A percentile compares a stretch with the other conserved stretches of the same genome.
Evolutionary conservation across 208 protist genomes (phyloP).

Genomic region (Willaertia magna): DNA sequence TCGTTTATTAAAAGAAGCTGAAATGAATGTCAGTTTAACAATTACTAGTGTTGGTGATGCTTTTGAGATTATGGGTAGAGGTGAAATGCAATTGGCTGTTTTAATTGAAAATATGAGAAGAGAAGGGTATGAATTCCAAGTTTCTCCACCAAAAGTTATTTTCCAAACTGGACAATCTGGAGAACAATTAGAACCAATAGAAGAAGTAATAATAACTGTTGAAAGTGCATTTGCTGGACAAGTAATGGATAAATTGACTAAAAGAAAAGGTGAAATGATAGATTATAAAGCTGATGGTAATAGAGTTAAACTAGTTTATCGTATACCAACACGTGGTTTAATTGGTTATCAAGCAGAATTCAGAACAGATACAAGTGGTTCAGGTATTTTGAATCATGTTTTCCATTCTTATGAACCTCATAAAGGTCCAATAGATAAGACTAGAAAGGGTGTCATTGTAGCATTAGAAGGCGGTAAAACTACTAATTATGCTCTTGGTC

Average conservation of each 20-base stretch:
- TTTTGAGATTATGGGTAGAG: slow-evolving; percentile 70
- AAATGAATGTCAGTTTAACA: slow-evolving; percentile 79
- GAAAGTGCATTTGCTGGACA: slow-evolving; percentile 29
- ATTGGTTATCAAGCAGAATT: slow-evolving; percentile 37
- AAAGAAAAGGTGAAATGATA: slow-evolving; percentile 34
- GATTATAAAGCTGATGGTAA: slow-evolving; percentile 29
- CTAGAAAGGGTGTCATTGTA: slow-evolving; percentile 43
- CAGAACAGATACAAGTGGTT: slow-evolving; percentile 33
- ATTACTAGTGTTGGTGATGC: slow-evolving; percentile 46
- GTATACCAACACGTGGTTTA: slow-evolving; percentile 32
- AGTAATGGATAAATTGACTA: slow-evolving; percentile 34
- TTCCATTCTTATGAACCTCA: slow-evolving; percentile 38
- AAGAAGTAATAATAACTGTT: slow-evolving; percentile 51
- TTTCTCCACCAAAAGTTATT: slow-evolving; percentile 78
- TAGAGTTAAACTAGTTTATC: slow-evolving; percentile 30
- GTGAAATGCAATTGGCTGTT: slow-evolving; percentile 89
- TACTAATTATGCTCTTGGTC: slow-evolving; percentile 37
- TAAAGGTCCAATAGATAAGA: slow-evolving; percentile 32
- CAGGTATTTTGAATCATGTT: slow-evolving; percentile 34
- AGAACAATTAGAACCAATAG: slow-evolving; percentile 46
- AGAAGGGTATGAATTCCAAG: slow-evolving; percentile 87
- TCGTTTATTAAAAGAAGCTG: slow-evolving; percentile 66
- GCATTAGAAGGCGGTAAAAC: slow-evolving; percentile 36
- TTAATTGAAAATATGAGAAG: slow-evolving; percentile 92
- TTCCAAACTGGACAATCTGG: slow-evolving; percentile 54